These are phyloP conservation scores for Saprolegnia diclina DNA, from an alignment of 352 stramenopile species.

Conservation along the genomic window DNA sequence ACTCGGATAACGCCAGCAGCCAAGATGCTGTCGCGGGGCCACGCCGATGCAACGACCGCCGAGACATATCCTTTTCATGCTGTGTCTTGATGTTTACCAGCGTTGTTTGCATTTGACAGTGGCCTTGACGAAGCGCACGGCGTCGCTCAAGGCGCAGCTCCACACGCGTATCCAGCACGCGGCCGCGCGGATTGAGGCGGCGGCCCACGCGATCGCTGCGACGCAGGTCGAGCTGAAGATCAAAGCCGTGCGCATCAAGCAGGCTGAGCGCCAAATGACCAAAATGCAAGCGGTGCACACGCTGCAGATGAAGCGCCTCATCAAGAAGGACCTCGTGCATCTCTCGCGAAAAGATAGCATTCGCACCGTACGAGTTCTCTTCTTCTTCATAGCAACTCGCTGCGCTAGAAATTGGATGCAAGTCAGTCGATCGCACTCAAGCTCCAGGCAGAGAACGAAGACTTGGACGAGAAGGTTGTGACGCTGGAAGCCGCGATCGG, in stretches of 20 bases:
- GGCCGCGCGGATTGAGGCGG: background rate
- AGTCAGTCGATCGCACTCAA: background rate
- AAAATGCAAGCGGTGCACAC: background rate
- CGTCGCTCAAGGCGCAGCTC: background rate
- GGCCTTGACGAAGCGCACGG: background rate
- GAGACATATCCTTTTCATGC: constrained; percentile 10
- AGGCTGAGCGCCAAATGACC: background rate
- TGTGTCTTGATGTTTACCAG: background rate
- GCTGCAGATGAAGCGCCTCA: background rate
- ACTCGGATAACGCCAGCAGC: too few relatives aligned
- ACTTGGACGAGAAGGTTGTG: background rate
- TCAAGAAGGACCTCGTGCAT: background rate
- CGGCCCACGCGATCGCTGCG: background rate
- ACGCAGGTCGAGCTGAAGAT: background rate
- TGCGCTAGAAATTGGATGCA: background rate
- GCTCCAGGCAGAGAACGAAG: background rate
- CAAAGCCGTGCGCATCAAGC: background rate
- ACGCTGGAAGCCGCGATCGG: background rate
- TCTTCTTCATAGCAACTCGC: too few relatives aligned
- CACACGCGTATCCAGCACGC: background rate
- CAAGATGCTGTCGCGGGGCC: background rate
- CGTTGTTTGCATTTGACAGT: background rate
- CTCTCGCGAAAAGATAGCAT: background rate
- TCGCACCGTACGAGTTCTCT: background rate
- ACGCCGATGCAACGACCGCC: background rate